A percentile compares a stretch with the other conserved stretches of the same genome.
These are phyloP conservation scores for Phytophthora macrochlamydospora DNA, from an alignment of 352 stramenopile species.

Conservation along the genomic window DNA sequence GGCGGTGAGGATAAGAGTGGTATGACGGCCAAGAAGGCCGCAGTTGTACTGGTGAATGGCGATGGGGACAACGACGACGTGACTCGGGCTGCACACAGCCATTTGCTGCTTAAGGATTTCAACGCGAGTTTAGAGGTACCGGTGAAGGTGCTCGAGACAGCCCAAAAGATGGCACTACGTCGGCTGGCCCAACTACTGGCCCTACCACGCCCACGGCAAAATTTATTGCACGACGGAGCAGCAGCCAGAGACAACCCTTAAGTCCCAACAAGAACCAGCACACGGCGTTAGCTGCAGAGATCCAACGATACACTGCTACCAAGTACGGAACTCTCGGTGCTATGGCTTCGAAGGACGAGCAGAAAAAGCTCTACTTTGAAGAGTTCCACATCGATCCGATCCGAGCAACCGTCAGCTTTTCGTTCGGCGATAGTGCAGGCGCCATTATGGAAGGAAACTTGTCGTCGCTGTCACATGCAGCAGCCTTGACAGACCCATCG, in stretches of 20 bases:
- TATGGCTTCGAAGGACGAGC: constrained; percentile 55
- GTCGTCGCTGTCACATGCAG: constrained; percentile 35
- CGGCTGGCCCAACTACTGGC: constrained; percentile 33
- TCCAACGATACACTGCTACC: constrained; percentile 34
- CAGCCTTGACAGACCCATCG: constrained; percentile 31
- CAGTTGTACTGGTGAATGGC: constrained; percentile 31
- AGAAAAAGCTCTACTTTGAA: constrained; percentile 91
- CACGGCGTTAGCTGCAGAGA: constrained; percentile 37
- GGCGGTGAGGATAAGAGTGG: constrained; percentile 18
- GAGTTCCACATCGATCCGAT: constrained; percentile 89
- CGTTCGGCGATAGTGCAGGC: constrained; percentile 70
- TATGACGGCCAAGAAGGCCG: constrained; percentile 23
- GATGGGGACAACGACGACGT: constrained; percentile 33
- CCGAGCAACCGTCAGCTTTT: constrained; percentile 83
- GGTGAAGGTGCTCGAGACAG: constrained; percentile 73
- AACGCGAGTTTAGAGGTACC: constrained; percentile 73
- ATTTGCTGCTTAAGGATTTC: constrained; percentile 70
- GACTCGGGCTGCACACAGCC: constrained; percentile 45
- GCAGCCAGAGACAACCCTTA: constrained; percentile 16
- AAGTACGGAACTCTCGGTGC: constrained; percentile 36
- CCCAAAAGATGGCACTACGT: constrained; percentile 68
- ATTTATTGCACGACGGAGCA: constrained; percentile 32
- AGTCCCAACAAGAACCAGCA: constrained; percentile 31
- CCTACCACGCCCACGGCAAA: constrained; percentile 40
- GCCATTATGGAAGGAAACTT: constrained; percentile 69